These are phyloP conservation scores for Salix dunnii DNA, from an alignment of 345 rosid genomes.

Conservation along the genomic window DNA sequence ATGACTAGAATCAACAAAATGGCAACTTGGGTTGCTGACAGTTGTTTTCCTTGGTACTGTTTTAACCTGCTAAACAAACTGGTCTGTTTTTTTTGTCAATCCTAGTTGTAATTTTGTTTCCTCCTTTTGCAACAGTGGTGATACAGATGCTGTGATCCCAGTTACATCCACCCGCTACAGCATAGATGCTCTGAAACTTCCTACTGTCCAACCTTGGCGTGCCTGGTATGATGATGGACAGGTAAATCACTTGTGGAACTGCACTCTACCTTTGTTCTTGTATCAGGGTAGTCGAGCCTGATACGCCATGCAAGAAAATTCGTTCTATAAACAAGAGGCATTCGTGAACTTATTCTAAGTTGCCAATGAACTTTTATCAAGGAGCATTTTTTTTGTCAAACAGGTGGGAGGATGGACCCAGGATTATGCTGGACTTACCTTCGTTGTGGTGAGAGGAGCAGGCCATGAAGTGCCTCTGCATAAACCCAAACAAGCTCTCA, in stretches of 20 bases:
- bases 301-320: neutral
- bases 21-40: neutral
- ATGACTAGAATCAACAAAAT: neutral
- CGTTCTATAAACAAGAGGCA: neutral
- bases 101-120: neutral
- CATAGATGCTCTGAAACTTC: conserved; percentile 74
- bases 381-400: conserved; percentile 4
- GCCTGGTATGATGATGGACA: conserved; percentile 86
- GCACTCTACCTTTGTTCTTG: neutral
- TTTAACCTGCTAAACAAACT: neutral
- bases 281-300: too few species aligned
- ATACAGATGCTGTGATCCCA: conserved; percentile 86
- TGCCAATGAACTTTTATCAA: neutral
- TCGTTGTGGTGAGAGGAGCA: conserved; percentile 85
- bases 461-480: conserved; percentile 95
- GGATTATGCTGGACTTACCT: conserved; percentile 73
- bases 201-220: conserved; percentile 56
- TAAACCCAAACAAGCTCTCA: conserved; percentile 69
- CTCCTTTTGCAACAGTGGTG: conserved; percentile 50
- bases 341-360: neutral
- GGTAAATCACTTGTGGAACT: conserved; percentile 34
- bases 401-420: conserved; percentile 98
- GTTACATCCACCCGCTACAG: conserved; percentile 85
- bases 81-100: neutral
- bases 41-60: neutral